Conservation (phyloP, 2,329 filamentous ascomycete species). For the Fusarium lateritium region DNA sequence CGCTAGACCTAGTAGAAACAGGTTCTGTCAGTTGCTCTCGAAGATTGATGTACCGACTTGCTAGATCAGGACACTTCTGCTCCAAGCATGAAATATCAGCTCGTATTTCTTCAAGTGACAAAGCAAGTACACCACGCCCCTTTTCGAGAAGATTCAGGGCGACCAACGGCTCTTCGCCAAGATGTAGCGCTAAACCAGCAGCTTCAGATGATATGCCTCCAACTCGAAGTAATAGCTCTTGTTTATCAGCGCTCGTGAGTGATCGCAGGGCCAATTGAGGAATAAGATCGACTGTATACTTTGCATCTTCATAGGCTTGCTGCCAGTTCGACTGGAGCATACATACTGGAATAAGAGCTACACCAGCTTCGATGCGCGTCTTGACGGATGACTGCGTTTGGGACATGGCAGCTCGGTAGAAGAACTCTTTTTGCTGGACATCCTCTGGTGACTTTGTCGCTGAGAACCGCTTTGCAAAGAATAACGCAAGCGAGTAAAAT, state of each 20-base stretch:
- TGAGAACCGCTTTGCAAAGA: background rate
- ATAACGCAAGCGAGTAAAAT: background rate
- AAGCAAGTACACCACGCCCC: background rate
- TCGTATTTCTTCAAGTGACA: background rate
- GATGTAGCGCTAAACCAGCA: background rate
- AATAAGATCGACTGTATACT: background rate
- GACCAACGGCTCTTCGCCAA: background rate
- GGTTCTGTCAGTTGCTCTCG: background rate
- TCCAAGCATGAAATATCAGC: background rate
- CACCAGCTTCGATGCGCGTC: background rate
- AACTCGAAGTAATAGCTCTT: background rate
- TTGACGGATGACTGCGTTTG: background rate
- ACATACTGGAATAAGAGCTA: background rate
- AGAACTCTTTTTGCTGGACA: background rate
- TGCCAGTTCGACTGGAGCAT: background rate
- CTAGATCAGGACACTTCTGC: background rate
- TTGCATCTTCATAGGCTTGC: background rate
- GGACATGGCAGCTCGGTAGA: background rate
- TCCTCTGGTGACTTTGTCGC: background rate
- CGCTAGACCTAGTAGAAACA: no score
- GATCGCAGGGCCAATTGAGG: background rate
- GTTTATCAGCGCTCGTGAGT: background rate
- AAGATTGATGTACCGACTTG: background rate
- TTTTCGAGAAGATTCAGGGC: background rate
- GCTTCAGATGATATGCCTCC: background rate